Conservation (phyloP, 495 filamentous ascomycete species). For the Extremus antarcticus region DNA sequence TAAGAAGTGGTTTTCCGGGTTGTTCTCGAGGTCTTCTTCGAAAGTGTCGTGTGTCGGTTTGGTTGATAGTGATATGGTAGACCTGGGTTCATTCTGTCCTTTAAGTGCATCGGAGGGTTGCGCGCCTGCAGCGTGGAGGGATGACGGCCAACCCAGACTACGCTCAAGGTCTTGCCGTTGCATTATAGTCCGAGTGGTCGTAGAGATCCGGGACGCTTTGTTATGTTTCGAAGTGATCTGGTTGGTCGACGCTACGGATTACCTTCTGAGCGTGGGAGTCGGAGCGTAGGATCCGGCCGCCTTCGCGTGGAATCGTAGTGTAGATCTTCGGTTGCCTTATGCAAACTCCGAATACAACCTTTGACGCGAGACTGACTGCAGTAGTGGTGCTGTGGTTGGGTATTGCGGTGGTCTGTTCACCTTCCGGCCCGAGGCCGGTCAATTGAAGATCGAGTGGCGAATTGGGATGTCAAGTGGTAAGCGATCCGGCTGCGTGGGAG, state of each 20-base stretch:
- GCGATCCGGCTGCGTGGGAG: too few species aligned
- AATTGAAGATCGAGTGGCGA: too few species aligned
- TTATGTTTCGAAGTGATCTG: not conserved
- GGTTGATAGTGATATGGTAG: not conserved
- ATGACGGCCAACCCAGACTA: slow-evolving; percentile 1
- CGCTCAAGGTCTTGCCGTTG: not conserved
- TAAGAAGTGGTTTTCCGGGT: slow-evolving; percentile 19
- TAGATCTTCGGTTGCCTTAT: too few species aligned
- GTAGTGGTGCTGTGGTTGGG: not conserved
- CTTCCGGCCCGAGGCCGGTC: not conserved
- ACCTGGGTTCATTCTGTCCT: not conserved
- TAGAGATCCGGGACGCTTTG: not conserved
- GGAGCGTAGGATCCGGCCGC: not conserved
- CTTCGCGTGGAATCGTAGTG: not conserved
- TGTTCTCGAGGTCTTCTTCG: slow-evolving; percentile 15
- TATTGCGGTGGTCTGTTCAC: not conserved
- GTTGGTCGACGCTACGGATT: not conserved
- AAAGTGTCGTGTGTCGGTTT: not conserved
- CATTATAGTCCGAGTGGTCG: not conserved
- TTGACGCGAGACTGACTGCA: not conserved
- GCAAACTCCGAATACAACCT: not conserved
- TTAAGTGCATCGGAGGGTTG: not conserved
- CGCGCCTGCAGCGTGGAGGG: not conserved
- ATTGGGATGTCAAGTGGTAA: not conserved
- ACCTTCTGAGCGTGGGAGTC: not conserved